phyloP scores from a whole-genome alignment of 192 early-diverging fungal species.

The Coemansia sp. region DNA sequence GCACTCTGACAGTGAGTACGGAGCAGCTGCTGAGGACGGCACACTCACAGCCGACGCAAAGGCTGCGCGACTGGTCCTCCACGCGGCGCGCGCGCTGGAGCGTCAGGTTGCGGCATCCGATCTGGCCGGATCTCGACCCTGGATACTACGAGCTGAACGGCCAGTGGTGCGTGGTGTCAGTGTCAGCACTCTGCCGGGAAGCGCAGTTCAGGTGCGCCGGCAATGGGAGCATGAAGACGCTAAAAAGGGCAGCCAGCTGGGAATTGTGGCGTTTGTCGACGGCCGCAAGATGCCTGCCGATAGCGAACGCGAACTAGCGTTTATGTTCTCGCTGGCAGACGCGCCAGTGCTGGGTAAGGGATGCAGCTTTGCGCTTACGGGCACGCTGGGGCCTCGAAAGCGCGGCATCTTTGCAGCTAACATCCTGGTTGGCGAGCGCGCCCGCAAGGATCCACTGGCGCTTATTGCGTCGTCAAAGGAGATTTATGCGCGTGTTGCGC shows the following conservation, averaged over 20 bases:
- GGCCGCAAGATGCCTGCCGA: slow-evolving; percentile 7
- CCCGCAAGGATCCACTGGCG: slow-evolving; percentile 1
- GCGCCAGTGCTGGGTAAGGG: slow-evolving; percentile 23
- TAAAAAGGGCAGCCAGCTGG: slow-evolving; percentile 7
- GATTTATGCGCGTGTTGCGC: slow-evolving; percentile 36
- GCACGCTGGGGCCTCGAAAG: slow-evolving; percentile 30
- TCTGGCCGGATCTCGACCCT: slow-evolving; percentile 28
- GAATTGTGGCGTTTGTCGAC: slow-evolving; percentile 31
- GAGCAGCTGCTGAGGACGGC: slow-evolving; percentile 25
- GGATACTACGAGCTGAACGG: slow-evolving; percentile 25
- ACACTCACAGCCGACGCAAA: slow-evolving; percentile 26
- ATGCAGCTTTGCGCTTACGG: slow-evolving; percentile 45
- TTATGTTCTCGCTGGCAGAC: slow-evolving; percentile 39
- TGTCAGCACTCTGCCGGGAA: slow-evolving; percentile 6
- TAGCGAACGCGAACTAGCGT: slow-evolving; percentile 18
- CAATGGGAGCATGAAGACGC: slow-evolving; percentile 25
- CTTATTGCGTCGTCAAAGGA: slow-evolving; percentile 42
- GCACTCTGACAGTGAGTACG: not conserved
- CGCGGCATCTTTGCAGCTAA: slow-evolving; percentile 50
- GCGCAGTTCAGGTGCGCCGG: slow-evolving; percentile 25
- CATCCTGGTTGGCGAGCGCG: slow-evolving; percentile 15
- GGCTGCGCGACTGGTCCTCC: slow-evolving; percentile 17
- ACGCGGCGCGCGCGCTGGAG: slow-evolving; percentile 35
- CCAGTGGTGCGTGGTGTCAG: slow-evolving; percentile 32
- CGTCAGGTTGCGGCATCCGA: slow-evolving; percentile 29